These are phyloP conservation scores for Ophiostoma pallidulum DNA, from an alignment of 2,329 filamentous ascomycete genomes.

Conservation along the genomic window DNA sequence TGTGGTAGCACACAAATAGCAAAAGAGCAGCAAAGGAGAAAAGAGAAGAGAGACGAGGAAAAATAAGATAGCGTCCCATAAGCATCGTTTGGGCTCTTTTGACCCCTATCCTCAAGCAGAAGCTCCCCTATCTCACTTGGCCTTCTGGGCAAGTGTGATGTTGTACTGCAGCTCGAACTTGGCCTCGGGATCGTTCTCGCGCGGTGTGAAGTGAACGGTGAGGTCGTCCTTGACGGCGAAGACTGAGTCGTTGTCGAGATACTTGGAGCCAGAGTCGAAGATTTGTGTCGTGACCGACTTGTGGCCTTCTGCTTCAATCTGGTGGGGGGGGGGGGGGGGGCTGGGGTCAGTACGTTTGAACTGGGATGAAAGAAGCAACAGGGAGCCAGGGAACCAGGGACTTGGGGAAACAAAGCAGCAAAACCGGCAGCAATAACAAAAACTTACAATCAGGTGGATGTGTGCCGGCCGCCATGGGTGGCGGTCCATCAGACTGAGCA, in stretches of 20 bases:
- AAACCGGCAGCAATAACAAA: not conserved
- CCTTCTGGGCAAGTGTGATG: constrained; percentile 14
- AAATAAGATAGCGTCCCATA: too few relatives aligned
- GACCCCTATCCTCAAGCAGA: not conserved
- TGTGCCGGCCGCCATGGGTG: constrained; percentile 30
- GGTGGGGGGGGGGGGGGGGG: too few relatives aligned
- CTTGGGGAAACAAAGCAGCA: not conserved
- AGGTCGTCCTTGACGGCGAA: constrained; percentile 33
- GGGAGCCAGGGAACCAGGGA: not conserved
- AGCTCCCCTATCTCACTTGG: not conserved
- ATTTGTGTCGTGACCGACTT: constrained; percentile 63
- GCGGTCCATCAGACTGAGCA: constrained; percentile 27
- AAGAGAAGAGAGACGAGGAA: too few relatives aligned
- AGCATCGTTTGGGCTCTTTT: too few relatives aligned
- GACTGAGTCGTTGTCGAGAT: constrained; percentile 38
- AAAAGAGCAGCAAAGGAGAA: too few relatives aligned
- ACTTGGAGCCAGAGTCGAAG: constrained; percentile 51
- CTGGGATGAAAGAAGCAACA: too few relatives aligned
- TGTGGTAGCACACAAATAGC: too few relatives aligned
- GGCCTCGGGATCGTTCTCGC: constrained; percentile 22
- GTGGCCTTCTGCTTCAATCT: constrained; percentile 45
- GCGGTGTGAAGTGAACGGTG: constrained; percentile 26
- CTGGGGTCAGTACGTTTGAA: too few relatives aligned
- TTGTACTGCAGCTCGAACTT: constrained; percentile 26
- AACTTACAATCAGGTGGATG: constrained; percentile 28